Conservation (phyloP, 1,284 basidiomycete species). For the Pulchroboletus neoregius region DNA sequence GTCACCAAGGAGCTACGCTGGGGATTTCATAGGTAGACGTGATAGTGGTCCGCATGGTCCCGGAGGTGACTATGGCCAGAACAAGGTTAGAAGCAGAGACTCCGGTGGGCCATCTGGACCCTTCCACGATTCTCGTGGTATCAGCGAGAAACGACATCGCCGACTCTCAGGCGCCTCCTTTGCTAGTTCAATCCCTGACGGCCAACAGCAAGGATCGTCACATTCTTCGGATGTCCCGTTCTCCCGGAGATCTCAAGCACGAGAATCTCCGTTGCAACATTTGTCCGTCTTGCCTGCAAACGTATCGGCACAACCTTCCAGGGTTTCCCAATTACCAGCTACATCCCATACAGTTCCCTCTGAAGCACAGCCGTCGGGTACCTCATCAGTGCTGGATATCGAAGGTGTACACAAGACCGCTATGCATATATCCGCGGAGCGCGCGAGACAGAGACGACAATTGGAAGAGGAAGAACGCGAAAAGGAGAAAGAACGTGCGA, state of each 20-base stretch:
- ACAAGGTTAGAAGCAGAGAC: slow-evolving; percentile 22
- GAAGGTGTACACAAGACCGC: slow-evolving; percentile 75
- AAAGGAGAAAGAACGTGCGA: slow-evolving; percentile 79
- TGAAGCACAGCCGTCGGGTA: slow-evolving; percentile 35
- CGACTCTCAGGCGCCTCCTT: slow-evolving; percentile 29
- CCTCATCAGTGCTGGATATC: slow-evolving; percentile 48
- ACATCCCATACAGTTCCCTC: slow-evolving; percentile 38
- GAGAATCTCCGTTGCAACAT: slow-evolving; percentile 33
- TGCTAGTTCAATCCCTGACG: slow-evolving; percentile 25
- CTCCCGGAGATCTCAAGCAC: slow-evolving; percentile 25
- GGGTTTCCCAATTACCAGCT: slow-evolving; percentile 34
- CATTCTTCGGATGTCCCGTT: slow-evolving; percentile 25
- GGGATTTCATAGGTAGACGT: slow-evolving; percentile 20
- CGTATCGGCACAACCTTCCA: slow-evolving; percentile 6
- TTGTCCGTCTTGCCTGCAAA: slow-evolving; percentile 31
- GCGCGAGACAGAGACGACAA: slow-evolving; percentile 74
- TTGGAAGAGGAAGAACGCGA: slow-evolving; percentile 86
- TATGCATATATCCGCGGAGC: slow-evolving; percentile 88
- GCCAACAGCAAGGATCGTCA: slow-evolving; percentile 21
- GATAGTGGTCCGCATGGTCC: slow-evolving; percentile 14
- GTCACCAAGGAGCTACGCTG: slow-evolving; percentile 18
- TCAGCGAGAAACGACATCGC: slow-evolving; percentile 26
- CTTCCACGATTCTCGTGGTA: slow-evolving; percentile 19
- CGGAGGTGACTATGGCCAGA: slow-evolving; percentile 21
- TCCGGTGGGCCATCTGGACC: slow-evolving; percentile 9